Evolutionary conservation across 441 rosid species (phyloP).

Genomic region (Metrosideros polymorpha): DNA sequence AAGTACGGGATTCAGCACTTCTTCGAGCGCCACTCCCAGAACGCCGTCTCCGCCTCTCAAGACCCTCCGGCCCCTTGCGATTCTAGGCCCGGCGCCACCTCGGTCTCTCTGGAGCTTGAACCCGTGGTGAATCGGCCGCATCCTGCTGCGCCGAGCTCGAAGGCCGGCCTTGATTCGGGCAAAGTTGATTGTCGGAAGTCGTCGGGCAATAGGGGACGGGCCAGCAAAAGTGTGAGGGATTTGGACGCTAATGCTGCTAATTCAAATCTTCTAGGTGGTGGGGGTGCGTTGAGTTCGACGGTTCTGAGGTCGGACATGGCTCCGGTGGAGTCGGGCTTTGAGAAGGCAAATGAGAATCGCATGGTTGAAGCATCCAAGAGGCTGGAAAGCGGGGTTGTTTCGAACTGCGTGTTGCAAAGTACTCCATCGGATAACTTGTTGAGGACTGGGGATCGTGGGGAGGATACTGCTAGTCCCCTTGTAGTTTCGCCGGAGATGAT

Average conservation of each 20-base stretch:
- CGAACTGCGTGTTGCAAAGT: neutral
- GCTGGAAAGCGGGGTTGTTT: neutral
- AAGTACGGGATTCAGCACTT: constrained; percentile 86
- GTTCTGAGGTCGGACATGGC: neutral
- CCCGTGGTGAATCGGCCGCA: neutral
- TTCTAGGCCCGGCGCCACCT: no score
- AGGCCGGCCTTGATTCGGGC: neutral
- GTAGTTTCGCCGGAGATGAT: constrained; percentile 50
- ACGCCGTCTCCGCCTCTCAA: constrained; percentile 13
- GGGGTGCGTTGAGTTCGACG: neutral
- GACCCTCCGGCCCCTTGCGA: neutral
- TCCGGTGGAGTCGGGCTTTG: neutral
- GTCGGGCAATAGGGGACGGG: neutral
- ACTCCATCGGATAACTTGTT: constrained; percentile 15
- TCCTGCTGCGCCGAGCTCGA: neutral
- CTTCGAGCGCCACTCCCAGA: constrained; percentile 77
- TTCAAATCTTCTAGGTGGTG: neutral
- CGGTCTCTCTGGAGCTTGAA: neutral
- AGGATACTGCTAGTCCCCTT: constrained; percentile 1
- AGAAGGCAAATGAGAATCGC: neutral
- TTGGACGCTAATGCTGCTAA: neutral
- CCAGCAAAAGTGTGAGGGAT: neutral
- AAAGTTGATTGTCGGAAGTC: neutral
- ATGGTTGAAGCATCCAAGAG: neutral
- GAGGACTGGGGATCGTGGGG: constrained; percentile 5